A percentile compares a stretch with the other conserved stretches of the same genome.
Conservation (phyloP, 371 early-diverging fungal genomes). For the Umbelopsis sp. region DNA sequence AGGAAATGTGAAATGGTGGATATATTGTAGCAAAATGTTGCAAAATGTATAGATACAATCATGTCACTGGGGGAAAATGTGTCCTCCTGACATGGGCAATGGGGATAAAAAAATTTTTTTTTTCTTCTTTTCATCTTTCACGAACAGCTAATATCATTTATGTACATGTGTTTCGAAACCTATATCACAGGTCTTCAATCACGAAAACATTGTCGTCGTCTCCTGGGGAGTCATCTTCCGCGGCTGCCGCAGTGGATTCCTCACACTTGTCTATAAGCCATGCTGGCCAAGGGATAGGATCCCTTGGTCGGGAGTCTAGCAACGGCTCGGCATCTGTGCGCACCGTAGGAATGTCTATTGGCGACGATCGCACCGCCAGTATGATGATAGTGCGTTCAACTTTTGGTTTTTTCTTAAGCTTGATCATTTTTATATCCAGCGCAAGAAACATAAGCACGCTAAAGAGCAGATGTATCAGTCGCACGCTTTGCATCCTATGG, state of each 20-base stretch:
- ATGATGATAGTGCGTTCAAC: neutral
- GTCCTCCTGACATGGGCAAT: too few species aligned
- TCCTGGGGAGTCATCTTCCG: neutral
- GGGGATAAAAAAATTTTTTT: neutral
- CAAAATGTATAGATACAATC: neutral
- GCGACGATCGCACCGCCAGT: neutral
- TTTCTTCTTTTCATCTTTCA: neutral
- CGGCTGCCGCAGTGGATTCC: neutral
- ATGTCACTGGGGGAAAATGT: neutral
- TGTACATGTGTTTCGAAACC: neutral
- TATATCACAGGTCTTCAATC: slow-evolving; percentile 11
- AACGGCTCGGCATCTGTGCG: neutral
- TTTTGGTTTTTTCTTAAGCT: neutral
- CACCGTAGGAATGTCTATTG: slow-evolving; percentile 1
- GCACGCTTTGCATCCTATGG: slow-evolving; percentile 15
- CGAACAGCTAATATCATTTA: neutral
- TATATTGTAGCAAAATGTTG: neutral
- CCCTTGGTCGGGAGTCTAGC: neutral
- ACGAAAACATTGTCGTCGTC: slow-evolving; percentile 1
- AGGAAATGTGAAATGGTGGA: neutral
- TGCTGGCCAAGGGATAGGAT: neutral
- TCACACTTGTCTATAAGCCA: slow-evolving; percentile 13
- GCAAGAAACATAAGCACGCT: neutral
- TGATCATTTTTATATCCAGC: neutral
- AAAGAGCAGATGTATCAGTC: slow-evolving; percentile 1